Percentiles rank a stretch among this genome's conserved stretches.
phyloP scores from a whole-genome alignment of 176 grass and related monocot species.

The Carex parvula region DNA sequence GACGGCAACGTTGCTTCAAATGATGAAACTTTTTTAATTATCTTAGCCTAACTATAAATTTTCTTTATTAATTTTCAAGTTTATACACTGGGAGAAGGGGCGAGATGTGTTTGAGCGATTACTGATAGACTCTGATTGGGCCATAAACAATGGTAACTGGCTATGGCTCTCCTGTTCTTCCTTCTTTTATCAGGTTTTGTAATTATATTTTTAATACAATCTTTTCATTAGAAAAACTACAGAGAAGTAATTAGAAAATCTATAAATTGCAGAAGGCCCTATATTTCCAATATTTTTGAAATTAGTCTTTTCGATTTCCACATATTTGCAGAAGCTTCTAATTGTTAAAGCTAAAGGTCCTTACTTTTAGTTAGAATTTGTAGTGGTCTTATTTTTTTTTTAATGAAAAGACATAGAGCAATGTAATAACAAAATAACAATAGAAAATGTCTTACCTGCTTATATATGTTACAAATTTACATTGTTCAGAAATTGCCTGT shows the following conservation, averaged over 20 bases:
- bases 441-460: background rate
- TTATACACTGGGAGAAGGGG: conserved; percentile 95
- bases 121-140: conserved; percentile 87
- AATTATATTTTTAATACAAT: background rate
- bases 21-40: background rate
- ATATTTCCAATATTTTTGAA: background rate
- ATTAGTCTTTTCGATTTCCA: background rate
- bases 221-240: background rate
- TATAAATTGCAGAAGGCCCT: background rate
- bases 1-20: background rate
- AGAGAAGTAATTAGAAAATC: background rate
- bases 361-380: background rate
- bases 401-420: background rate
- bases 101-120: conserved; percentile 84
- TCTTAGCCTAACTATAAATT: background rate
- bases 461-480: background rate
- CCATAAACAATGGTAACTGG: conserved; percentile 93
- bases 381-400: background rate
- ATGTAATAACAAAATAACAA: background rate
- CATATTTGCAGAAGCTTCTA: background rate
- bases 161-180: conserved; percentile 95
- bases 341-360: background rate
- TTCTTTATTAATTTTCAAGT: conserved; percentile 39
- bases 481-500: background rate
- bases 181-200: conserved; percentile 77